Evolutionary conservation across 208 protist genomes (phyloP).

Genomic region (Leishmania amazonensis): DNA sequence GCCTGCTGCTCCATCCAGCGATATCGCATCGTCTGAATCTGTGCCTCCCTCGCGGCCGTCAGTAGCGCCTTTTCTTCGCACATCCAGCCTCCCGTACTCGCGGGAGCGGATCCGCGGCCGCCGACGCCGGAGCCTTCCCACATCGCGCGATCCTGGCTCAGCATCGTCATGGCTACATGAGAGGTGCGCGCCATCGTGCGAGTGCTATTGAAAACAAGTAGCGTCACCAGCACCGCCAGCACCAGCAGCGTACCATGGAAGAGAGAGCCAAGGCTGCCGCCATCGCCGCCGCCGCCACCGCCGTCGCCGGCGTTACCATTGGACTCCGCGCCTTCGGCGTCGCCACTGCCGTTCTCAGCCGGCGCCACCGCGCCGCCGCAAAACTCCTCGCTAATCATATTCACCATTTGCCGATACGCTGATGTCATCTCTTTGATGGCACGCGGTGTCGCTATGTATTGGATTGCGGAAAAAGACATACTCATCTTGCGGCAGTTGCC

Average conservation of each 20-base stretch:
- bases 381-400: conserved; percentile 74
- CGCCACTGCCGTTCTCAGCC: conserved; percentile 9
- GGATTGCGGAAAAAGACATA: conserved; percentile 65
- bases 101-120: not conserved
- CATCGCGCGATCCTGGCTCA: conserved; percentile 20
- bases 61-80: conserved; percentile 66
- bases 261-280: conserved; percentile 31
- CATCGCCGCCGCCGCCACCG: conserved; percentile 21
- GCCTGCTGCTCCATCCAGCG: conserved; percentile 79
- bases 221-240: conserved; percentile 58
- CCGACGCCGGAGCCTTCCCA: conserved; percentile 4
- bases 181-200: conserved; percentile 40
- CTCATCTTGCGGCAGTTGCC: conserved; percentile 82
- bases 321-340: conserved; percentile 4
- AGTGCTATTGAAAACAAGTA: conserved; percentile 58
- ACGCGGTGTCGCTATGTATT: conserved; percentile 68
- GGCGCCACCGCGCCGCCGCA: conserved; percentile 35
- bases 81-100: conserved; percentile 17
- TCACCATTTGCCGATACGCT: conserved; percentile 77
- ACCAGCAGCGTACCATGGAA: conserved; percentile 73
- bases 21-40: conserved; percentile 78
- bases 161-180: conserved; percentile 31
- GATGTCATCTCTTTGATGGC: conserved; percentile 80
- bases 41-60: conserved; percentile 64
- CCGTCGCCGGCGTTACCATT: conserved; percentile 6